phyloP scores from a whole-genome alignment of 495 filamentous ascomycete genomes.

The Corynascus novoguineensis region DNA sequence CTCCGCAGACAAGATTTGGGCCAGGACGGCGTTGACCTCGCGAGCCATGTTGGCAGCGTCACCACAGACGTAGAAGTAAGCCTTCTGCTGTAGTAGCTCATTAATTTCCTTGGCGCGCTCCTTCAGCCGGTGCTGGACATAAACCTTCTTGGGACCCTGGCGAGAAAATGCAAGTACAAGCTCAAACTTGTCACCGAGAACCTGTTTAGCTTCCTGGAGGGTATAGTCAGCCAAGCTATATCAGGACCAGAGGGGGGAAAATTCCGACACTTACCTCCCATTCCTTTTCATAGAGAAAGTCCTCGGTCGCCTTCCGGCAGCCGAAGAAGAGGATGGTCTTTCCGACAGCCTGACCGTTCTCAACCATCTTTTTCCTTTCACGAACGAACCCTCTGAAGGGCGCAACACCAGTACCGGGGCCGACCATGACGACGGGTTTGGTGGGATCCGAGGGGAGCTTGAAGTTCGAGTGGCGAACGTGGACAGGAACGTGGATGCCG shows the following conservation, averaged over 20 bases:
- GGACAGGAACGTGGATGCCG: conserved; percentile 91
- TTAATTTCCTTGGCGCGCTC: conserved; percentile 81
- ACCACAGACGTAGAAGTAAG: conserved; percentile 97
- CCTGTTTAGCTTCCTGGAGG: conserved; percentile 66
- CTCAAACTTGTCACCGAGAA: conserved; percentile 79
- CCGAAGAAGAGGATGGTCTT: conserved; percentile 92
- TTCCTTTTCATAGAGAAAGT: conserved; percentile 88
- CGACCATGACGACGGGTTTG: conserved; percentile 92
- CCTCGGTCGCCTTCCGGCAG: conserved; percentile 75
- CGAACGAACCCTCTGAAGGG: conserved; percentile 95
- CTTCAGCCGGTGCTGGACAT: conserved; percentile 89
- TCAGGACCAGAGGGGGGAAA: neutral
- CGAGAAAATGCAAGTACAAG: conserved; percentile 91
- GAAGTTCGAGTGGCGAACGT: conserved; percentile 98
- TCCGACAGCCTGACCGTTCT: conserved; percentile 78
- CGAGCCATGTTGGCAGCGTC: conserved; percentile 98
- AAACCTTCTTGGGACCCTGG: conserved; percentile 79
- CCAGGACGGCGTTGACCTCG: conserved; percentile 83
- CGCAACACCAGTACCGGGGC: conserved; percentile 93
- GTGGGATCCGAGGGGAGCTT: conserved; percentile 93
- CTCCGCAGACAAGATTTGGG: conserved; percentile 77
- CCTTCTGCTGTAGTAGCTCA: conserved; percentile 76
- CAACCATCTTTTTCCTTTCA: conserved; percentile 76
- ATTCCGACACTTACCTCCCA: conserved; percentile 68
- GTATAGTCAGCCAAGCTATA: conserved; percentile 9